Conservation (phyloP, 23 red algal genomes). For the Porphyridium purpureum region DNA sequence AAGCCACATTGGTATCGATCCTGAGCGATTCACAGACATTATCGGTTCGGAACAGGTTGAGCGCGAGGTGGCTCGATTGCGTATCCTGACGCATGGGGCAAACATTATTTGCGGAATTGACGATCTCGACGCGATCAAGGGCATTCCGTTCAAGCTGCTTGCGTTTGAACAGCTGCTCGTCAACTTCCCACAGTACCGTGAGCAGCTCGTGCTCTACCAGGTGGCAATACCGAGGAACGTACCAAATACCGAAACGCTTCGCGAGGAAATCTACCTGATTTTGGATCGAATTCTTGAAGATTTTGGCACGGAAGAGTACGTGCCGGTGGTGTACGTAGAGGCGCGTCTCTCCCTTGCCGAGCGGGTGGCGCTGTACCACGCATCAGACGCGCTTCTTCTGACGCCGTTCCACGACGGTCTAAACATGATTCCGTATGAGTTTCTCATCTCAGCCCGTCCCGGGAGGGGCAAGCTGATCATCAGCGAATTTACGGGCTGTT, state of each 20-base stretch:
- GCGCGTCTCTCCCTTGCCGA: slow-evolving; percentile 73
- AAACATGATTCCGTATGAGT: slow-evolving; percentile 96
- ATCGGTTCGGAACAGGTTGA: slow-evolving; percentile 1
- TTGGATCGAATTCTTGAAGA: slow-evolving; percentile 59
- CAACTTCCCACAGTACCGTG: slow-evolving; percentile 20
- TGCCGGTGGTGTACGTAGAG: slow-evolving; percentile 81
- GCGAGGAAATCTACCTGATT: slow-evolving; percentile 76
- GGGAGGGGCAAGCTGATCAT: slow-evolving; percentile 73
- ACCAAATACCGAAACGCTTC: slow-evolving; percentile 51
- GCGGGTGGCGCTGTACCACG: slow-evolving; percentile 77
- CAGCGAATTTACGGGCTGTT: slow-evolving; percentile 89
- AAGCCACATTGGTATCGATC: slow-evolving; percentile 90
- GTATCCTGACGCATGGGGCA: neutral
- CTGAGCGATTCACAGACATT: slow-evolving; percentile 55
- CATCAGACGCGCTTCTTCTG: slow-evolving; percentile 71
- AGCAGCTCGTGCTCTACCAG: slow-evolving; percentile 60
- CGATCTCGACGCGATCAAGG: slow-evolving; percentile 94
- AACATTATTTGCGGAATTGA: slow-evolving; percentile 64
- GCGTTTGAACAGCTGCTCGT: slow-evolving; percentile 60
- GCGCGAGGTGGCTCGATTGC: neutral
- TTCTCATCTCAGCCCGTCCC: slow-evolving; percentile 77
- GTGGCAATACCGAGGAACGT: slow-evolving; percentile 67
- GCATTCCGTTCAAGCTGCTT: slow-evolving; percentile 90
- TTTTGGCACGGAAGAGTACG: slow-evolving; percentile 46
- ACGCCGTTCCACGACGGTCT: slow-evolving; percentile 90